Conservation (phyloP, 129 eudicot species). For the Chrysanthemum seticuspe region DNA sequence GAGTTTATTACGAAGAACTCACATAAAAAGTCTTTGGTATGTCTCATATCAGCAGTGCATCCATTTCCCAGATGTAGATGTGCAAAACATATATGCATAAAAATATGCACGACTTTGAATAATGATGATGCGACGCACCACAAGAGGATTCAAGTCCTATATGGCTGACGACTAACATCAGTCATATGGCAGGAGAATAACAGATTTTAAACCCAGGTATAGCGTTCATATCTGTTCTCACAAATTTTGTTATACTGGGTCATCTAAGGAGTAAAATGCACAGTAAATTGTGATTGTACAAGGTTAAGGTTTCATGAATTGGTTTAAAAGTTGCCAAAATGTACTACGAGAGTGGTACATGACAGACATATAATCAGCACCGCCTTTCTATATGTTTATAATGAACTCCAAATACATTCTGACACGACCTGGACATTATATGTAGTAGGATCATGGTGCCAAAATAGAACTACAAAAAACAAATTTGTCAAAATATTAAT, state of each 20-base stretch:
- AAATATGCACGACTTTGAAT: no score
- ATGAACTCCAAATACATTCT: neutral
- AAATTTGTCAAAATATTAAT: neutral
- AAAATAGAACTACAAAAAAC: neutral
- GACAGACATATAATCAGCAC: neutral
- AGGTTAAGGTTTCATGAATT: neutral
- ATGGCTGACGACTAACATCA: no score
- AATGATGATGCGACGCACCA: no score
- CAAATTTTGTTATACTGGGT: neutral
- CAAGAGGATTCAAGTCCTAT: neutral
- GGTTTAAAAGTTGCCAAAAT: neutral
- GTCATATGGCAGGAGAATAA: neutral
- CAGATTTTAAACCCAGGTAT: neutral
- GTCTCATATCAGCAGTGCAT: neutral
- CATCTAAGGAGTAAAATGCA: neutral
- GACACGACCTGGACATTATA: neutral
- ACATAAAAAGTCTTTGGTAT: neutral
- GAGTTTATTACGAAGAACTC: neutral
- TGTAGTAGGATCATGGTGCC: slow-evolving; percentile 8
- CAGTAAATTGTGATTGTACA: neutral
- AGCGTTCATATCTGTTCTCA: neutral
- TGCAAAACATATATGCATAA: neutral
- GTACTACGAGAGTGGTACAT: slow-evolving; percentile 10
- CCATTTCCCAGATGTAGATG: neutral
- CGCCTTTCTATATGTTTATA: neutral